Percentiles rank a stretch among this genome's conserved stretches.
Conservation (phyloP, 2,329 filamentous ascomycete genomes). For the Sclerotinia sclerotiorum region DNA sequence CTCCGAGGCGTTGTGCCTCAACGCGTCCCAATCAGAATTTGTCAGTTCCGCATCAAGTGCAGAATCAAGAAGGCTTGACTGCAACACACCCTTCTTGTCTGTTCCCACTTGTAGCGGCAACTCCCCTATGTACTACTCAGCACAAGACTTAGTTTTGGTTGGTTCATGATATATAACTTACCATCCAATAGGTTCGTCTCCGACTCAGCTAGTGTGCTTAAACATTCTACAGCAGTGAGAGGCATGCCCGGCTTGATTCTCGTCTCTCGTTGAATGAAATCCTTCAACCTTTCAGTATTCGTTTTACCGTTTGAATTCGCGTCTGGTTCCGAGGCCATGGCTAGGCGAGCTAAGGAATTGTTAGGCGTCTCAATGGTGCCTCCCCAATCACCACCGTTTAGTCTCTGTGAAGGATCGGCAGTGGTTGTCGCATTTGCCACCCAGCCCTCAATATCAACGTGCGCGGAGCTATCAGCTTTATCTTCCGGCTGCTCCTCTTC, state of each 20-base stretch:
- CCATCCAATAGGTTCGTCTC: not conserved
- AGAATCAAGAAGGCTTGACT: constrained; percentile 18
- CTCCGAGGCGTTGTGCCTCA: constrained; percentile 2
- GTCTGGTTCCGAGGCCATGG: not conserved
- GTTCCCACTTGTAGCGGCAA: not conserved
- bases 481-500: not conserved
- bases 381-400: not conserved
- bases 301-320: not conserved
- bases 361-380: not conserved
- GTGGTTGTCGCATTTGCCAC: constrained; percentile 9
- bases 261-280: not conserved
- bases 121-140: not conserved
- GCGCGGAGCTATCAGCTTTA: not conserved
- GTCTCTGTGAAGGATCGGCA: not conserved
- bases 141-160: not conserved
- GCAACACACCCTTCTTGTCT: not conserved
- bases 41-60: not conserved
- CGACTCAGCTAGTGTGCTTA: no score
- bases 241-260: not conserved
- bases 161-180: not conserved
- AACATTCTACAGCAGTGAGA: not conserved
- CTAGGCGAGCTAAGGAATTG: constrained; percentile 9
- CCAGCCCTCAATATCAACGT: constrained; percentile 17
- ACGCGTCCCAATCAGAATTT: constrained; percentile 8
- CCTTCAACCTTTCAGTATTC: not conserved